Evolutionary conservation across 2,329 filamentous ascomycete species (phyloP).

Genomic region (Chaetomiaceae sp.): DNA sequence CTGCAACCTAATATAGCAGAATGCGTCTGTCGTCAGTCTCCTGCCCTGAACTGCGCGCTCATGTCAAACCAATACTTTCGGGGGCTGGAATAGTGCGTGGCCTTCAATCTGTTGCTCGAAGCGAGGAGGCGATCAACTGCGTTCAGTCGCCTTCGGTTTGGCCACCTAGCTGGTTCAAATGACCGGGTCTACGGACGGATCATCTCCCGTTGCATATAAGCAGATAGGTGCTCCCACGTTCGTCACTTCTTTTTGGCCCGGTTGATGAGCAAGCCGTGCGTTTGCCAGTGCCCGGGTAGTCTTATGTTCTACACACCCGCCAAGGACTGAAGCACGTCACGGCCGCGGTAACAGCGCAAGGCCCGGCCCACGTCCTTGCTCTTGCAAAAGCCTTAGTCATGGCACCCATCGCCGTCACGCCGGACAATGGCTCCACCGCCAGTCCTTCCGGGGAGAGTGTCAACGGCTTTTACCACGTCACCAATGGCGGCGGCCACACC

Average conservation of each 20-base stretch:
- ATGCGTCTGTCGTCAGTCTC: slow-evolving; percentile 14
- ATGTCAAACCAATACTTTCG: slow-evolving; percentile 16
- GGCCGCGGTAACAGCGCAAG: slow-evolving; percentile 12
- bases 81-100: slow-evolving; percentile 6
- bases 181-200: neutral
- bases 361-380: neutral
- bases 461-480: slow-evolving; percentile 27
- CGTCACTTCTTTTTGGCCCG: neutral
- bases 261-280: slow-evolving; percentile 10
- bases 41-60: slow-evolving; percentile 10
- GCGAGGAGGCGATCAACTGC: neutral
- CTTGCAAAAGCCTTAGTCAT: slow-evolving; percentile 15
- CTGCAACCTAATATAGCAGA: slow-evolving; percentile 20
- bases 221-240: slow-evolving; percentile 2
- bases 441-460: slow-evolving; percentile 29
- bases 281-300: slow-evolving; percentile 13
- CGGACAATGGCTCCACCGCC: slow-evolving; percentile 29
- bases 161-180: neutral
- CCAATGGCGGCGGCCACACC: slow-evolving; percentile 14
- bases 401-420: slow-evolving; percentile 31
- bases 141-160: neutral
- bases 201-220: slow-evolving; percentile 24
- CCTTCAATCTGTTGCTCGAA: slow-evolving; percentile 6
- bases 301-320: slow-evolving; percentile 12
- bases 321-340: slow-evolving; percentile 13